These are phyloP conservation scores for Metahyphopichia silvanorum DNA, from an alignment of 805 yeast genomes.

Conservation along the genomic window DNA sequence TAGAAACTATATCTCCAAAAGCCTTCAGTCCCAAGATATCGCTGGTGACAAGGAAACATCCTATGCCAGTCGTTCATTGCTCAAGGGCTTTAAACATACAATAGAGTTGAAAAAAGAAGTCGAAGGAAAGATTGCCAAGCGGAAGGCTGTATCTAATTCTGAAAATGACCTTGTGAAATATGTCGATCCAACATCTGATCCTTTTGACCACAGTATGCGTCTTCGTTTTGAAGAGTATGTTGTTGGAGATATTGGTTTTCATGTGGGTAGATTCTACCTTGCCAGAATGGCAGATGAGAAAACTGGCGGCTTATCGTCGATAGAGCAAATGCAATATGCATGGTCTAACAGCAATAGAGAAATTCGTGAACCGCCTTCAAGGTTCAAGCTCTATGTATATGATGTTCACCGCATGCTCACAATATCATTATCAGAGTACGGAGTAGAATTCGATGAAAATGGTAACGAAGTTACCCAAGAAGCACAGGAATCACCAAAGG, in stretches of 20 bases:
- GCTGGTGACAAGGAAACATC: conserved; percentile 37
- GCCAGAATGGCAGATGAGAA: conserved; percentile 31
- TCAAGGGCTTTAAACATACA: conserved; percentile 33
- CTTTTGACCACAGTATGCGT: conserved; percentile 28
- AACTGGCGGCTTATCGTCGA: conserved; percentile 35
- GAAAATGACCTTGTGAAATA: conserved; percentile 14
- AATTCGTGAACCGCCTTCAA: conserved; percentile 15
- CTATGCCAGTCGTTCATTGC: conserved; percentile 32
- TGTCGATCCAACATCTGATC: conserved; percentile 38
- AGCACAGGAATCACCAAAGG: conserved; percentile 3
- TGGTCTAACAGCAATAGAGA: conserved; percentile 10
- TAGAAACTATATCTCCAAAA: conserved; percentile 19
- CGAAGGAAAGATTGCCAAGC: conserved; percentile 25
- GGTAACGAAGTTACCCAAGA: conserved; percentile 24
- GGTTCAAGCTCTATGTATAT: conserved; percentile 40
- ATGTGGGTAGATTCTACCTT: conserved; percentile 37
- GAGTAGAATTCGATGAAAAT: conserved; percentile 30
- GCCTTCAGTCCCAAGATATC: conserved; percentile 26
- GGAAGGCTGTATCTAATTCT: conserved; percentile 11
- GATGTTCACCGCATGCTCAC: conserved; percentile 33
- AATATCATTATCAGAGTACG: conserved; percentile 23
- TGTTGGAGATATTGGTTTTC: conserved; percentile 39
- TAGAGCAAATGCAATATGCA: conserved; percentile 28
- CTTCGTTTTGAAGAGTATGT: conserved; percentile 33
- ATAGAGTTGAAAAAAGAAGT: conserved; percentile 28